A percentile compares a stretch with the other conserved stretches of the same genome.
Evolutionary conservation across 2,329 filamentous ascomycete genomes (phyloP).

Genomic region (Orbilia quercus): DNA sequence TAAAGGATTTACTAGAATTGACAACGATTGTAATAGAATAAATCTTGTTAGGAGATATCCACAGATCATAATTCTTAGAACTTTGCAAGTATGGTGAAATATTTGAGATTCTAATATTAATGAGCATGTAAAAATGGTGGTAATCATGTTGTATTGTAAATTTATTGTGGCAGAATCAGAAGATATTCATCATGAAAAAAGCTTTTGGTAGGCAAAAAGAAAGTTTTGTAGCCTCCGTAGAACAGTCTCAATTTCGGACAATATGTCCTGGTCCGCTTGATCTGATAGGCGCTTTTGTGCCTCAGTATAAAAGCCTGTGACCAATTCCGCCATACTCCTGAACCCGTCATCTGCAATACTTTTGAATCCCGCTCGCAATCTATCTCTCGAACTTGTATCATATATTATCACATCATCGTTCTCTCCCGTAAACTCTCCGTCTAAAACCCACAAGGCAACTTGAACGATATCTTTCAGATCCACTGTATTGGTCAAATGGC

Average conservation of each 20-base stretch:
- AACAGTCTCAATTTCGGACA: slow-evolving; percentile 21
- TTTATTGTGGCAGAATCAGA: no score
- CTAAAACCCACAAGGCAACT: slow-evolving; percentile 34
- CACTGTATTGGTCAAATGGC: background rate
- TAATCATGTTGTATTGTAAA: no score
- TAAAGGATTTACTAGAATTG: no score
- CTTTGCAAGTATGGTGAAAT: no score
- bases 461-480: slow-evolving; percentile 19
- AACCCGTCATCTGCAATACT: slow-evolving; percentile 14
- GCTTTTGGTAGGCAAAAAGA: slow-evolving; percentile 1
- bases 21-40: no score
- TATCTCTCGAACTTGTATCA: slow-evolving; percentile 10
- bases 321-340: slow-evolving; percentile 17
- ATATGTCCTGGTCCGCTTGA: background rate
- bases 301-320: slow-evolving; percentile 9
- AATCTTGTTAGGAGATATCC: no score
- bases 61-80: no score
- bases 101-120: no score
- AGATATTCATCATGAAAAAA: slow-evolving; percentile 8
- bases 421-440: background rate
- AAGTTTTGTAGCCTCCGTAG: slow-evolving; percentile 33
- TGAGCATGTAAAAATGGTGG: no score
- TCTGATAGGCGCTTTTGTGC: background rate
- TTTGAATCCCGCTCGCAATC: slow-evolving; percentile 19
- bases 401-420: slow-evolving; percentile 4